Percentiles rank a stretch among this genome's conserved stretches.
phyloP scores from a whole-genome alignment of 768 basidiomycete genomes.

The Holtermannia corniformis region DNA sequence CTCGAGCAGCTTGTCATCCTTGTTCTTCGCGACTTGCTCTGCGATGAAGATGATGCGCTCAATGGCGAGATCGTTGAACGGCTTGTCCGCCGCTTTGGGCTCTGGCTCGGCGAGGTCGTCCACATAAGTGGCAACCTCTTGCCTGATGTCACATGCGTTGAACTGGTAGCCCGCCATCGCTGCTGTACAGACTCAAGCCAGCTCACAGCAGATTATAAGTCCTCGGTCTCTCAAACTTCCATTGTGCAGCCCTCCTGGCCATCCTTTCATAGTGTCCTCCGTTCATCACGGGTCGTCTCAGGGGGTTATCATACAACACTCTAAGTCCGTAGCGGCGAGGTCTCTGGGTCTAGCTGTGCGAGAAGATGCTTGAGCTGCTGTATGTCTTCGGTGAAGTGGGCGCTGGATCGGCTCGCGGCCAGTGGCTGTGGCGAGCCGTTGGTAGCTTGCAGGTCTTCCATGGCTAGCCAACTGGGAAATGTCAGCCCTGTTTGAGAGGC shows the following conservation, averaged over 20 bases:
- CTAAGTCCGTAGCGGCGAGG: conserved; percentile 23
- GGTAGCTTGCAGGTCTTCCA: conserved; percentile 27
- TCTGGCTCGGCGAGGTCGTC: too few relatives aligned
- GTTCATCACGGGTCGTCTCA: too few relatives aligned
- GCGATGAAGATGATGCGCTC: background rate
- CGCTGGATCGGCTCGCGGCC: conserved; percentile 12
- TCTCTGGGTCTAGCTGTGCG: conserved; percentile 27
- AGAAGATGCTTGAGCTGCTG: conserved; percentile 25
- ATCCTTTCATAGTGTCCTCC: too few relatives aligned
- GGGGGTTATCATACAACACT: too few relatives aligned
- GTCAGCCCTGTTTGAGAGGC: background rate
- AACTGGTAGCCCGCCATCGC: too few relatives aligned
- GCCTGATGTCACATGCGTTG: too few relatives aligned
- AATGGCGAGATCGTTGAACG: background rate
- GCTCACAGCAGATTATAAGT: too few relatives aligned
- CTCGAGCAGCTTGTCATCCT: background rate
- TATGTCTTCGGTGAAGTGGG: conserved; percentile 26
- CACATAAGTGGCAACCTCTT: too few relatives aligned
- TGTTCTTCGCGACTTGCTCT: background rate
- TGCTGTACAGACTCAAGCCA: too few relatives aligned
- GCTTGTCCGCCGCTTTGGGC: background rate
- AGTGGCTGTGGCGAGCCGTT: background rate
- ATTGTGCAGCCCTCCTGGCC: too few relatives aligned
- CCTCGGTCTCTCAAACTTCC: too few relatives aligned
- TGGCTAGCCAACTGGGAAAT: conserved; percentile 27